Conservation (phyloP, 345 rosid genomes). For the Eutrema yunnanense region DNA sequence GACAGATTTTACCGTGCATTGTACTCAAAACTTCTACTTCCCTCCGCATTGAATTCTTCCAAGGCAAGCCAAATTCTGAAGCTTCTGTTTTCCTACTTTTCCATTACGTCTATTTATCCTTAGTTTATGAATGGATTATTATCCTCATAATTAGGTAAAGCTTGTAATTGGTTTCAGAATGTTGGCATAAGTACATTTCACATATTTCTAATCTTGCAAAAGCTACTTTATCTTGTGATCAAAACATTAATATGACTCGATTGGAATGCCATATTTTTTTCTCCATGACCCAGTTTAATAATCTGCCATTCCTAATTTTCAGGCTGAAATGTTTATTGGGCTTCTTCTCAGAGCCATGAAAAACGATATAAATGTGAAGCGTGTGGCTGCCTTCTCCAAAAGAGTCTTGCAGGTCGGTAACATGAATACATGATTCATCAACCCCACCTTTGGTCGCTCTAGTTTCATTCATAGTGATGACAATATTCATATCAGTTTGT, state of each 20-base stretch:
- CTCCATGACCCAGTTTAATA: constrained; percentile 2
- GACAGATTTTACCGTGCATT: constrained; percentile 91
- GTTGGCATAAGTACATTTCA: neutral
- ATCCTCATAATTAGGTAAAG: neutral
- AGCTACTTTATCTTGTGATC: neutral
- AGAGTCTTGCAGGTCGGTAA: constrained; percentile 78
- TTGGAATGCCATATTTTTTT: neutral
- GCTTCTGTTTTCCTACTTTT: neutral
- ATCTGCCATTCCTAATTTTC: constrained; percentile 14
- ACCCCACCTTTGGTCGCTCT: neutral
- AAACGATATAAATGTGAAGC: constrained; percentile 78
- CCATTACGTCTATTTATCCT: neutral
- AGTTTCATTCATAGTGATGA: constrained; percentile 3
- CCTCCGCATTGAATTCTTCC: constrained; percentile 87
- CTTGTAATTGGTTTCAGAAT: neutral
- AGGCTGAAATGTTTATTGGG: constrained; percentile 95
- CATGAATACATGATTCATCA: neutral
- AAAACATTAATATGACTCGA: neutral
- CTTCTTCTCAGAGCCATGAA: constrained; percentile 92
- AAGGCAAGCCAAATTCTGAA: constrained; percentile 51
- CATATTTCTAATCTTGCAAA: neutral
- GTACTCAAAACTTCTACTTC: constrained; percentile 88
- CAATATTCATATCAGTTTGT: neutral
- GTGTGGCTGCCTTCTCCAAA: constrained; percentile 83
- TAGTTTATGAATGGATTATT: neutral